A percentile compares a stretch with the other conserved stretches of the same genome.
These are phyloP conservation scores for Chloris gayana DNA, from an alignment of 176 grass and related monocot species.

Conservation along the genomic window DNA sequence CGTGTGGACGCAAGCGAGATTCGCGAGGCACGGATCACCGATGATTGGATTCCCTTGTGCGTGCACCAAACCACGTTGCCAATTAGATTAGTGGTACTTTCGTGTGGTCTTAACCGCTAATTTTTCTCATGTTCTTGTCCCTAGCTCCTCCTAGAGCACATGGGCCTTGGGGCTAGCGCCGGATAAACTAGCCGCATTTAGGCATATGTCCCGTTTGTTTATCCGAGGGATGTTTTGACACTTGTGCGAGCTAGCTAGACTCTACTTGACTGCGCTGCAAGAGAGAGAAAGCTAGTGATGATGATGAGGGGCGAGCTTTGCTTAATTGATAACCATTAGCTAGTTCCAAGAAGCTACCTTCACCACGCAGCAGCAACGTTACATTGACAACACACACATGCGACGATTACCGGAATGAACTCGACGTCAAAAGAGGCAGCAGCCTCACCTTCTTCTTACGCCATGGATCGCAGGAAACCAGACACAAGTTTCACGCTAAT, in stretches of 20 bases:
- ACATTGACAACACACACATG: background rate
- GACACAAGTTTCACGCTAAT: conserved; percentile 15
- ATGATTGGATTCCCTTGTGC: background rate
- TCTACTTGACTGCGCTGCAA: too few species aligned
- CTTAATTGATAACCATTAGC: background rate
- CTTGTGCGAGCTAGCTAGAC: background rate
- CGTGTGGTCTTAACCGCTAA: background rate
- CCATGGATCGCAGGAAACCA: background rate
- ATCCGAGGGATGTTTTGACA: background rate
- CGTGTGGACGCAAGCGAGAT: conserved; percentile 28
- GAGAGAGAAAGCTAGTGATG: background rate
- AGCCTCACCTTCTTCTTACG: background rate
- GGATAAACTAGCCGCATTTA: conserved; percentile 11
- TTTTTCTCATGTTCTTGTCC: background rate
- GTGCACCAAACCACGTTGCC: conserved; percentile 2
- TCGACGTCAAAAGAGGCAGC: background rate
- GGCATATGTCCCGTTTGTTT: conserved; percentile 23
- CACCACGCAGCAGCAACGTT: background rate
- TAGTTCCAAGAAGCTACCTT: conserved; percentile 29
- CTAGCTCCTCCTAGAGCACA: conserved; percentile 22
- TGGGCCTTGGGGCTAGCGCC: conserved; percentile 11
- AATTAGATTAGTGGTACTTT: background rate
- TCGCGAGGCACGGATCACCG: background rate
- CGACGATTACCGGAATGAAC: background rate
- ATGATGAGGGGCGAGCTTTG: too few species aligned